Conservation (phyloP, 2,329 filamentous ascomycete genomes). For the Colletotrichum echinochloae region DNA sequence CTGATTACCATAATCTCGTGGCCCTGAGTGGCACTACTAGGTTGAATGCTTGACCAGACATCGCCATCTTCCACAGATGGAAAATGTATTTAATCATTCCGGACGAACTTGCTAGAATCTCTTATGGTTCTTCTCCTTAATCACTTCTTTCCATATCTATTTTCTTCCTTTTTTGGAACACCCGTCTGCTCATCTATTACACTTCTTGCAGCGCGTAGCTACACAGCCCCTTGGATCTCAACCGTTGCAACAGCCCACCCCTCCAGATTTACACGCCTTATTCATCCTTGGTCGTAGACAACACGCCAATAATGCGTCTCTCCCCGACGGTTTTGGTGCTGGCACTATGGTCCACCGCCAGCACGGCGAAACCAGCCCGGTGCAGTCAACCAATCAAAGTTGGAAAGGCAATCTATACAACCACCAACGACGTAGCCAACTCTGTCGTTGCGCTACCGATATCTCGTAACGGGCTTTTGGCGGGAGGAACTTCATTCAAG, state of each 20-base stretch:
- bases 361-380: not conserved
- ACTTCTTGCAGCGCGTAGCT: not conserved
- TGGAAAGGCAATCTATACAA: slow-evolving; percentile 62
- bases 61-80: too few relatives aligned
- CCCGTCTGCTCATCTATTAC: not conserved
- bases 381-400: not conserved
- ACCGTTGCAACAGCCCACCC: not conserved
- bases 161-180: not conserved
- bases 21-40: too few relatives aligned
- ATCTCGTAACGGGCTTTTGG: slow-evolving; percentile 59
- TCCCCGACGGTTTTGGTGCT: not conserved
- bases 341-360: too few relatives aligned
- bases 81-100: not conserved
- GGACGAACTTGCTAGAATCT: not conserved
- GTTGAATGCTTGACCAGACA: too few relatives aligned
- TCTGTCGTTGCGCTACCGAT: slow-evolving; percentile 63
- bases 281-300: not conserved
- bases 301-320: not conserved
- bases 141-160: not conserved
- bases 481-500: slow-evolving; percentile 53
- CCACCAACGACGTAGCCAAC: slow-evolving; percentile 65
- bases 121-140: not conserved
- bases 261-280: not conserved
- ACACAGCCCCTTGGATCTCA: not conserved
- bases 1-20: slow-evolving; percentile 22